Base-by-base conservation (phyloP, 176 grass and related monocot species). In the Guadua angustifolia region DNA sequence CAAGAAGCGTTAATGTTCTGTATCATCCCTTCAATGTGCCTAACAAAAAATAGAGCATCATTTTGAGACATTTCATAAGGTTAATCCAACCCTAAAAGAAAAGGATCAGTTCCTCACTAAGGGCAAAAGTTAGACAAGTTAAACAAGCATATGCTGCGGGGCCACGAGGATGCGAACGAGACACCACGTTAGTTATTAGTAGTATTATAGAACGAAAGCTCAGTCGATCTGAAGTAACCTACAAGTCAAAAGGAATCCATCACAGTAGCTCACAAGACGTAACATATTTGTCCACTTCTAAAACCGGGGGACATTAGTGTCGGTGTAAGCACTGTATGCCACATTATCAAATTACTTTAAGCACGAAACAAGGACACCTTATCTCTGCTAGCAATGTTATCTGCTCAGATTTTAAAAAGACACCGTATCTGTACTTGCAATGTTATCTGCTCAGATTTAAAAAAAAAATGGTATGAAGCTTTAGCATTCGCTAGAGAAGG, bases 311-410 rank as follows among this genome's bases (percentile, higher is more conserved):
- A 62, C 33, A 82, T 3, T 44, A 61, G 24, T 16, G 35, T 65
- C 55, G 10, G 35, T 11, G 33, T 52, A 80, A 66, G 12, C 69
- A 80, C 12, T 6, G 18, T 24, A 12, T 21, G 21, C 1, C 7
- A 3, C 45, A 19, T 69, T 75, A 73, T 46, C 5, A 80, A 68
- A 79, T 63, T 73, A 77, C 72, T 66, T n/a, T 9, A 47, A 39
- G 26, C 70, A 21, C 9, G 57, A 66, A 35, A 52, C 74, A 79
- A 66, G 76, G 47, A 82, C 78, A 64, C 3, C 79, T 78, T 86
- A 81, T 86, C 72, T 72, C 39, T 42, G 35, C 46, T 17, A 47
- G 13, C 17, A 73, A 79, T 65, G 39, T 12, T 83, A 83, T 86
- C 73, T 67, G 21, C 58, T 68, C 12, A 43, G 21, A 73, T 29